Conservation (phyloP, 441 rosid species). For the Manihot esculenta region DNA sequence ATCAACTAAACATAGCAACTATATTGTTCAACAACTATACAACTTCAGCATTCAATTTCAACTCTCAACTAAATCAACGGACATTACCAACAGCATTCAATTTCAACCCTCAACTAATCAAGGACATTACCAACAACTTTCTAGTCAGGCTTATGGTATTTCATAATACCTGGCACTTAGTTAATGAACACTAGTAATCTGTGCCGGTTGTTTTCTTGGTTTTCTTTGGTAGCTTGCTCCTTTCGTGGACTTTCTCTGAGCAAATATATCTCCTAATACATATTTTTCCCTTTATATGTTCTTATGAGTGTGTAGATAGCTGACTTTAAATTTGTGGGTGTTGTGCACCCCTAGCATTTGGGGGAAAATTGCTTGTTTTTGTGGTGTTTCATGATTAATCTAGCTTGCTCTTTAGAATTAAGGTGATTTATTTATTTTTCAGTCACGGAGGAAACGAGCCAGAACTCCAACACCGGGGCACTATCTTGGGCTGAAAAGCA, state of each 20-base stretch:
- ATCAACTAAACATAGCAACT: conserved; percentile 87
- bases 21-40: conserved; percentile 81
- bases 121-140: conserved; percentile 93
- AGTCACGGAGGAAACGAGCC: conserved; percentile 93
- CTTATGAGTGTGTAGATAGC: not conserved
- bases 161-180: conserved; percentile 44
- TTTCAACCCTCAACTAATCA: conserved; percentile 98
- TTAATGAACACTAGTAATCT: conserved; percentile 29
- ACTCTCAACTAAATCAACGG: conserved; percentile 98
- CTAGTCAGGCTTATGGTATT: conserved; percentile 78
- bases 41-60: conserved; percentile 89
- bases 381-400: no score
- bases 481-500: conserved; percentile 91
- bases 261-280: not conserved
- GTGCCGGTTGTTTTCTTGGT: conserved; percentile 31
- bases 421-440: conserved; percentile 43
- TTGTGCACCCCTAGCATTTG: no score
- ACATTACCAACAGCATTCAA: conserved; percentile 88
- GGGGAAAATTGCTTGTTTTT: not conserved
- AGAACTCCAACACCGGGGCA: conserved; percentile 99
- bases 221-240: conserved; percentile 25
- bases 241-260: conserved; percentile 10
- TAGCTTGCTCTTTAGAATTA: not conserved
- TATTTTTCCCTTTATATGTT: not conserved
- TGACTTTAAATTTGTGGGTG: not conserved